phyloP scores from a whole-genome alignment of 805 yeast genomes.

The Danielia reshetovae region DNA sequence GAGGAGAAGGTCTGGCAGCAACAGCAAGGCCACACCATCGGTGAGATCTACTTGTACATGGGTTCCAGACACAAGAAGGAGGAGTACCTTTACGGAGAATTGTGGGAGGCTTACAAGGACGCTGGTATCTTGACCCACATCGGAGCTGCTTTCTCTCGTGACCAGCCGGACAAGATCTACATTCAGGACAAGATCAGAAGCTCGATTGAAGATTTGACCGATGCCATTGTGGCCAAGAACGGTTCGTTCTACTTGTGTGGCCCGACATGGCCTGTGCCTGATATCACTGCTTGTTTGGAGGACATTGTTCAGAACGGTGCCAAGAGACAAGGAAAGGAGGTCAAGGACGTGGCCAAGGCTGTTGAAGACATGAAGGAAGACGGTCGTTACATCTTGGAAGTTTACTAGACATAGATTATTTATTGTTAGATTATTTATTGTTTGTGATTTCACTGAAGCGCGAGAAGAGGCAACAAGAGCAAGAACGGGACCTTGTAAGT shows the following conservation, averaged over 20 bases:
- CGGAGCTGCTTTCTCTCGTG: constrained; percentile 98
- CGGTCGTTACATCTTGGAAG: constrained; percentile 90
- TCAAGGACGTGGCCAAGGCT: constrained; percentile 68
- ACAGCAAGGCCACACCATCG: constrained; percentile 83
- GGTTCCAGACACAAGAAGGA: constrained; percentile 96
- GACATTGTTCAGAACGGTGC: constrained; percentile 78
- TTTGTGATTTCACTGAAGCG: too few species aligned
- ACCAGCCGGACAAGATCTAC: constrained; percentile 90
- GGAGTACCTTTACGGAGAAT: constrained; percentile 93
- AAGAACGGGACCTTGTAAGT: neutral
- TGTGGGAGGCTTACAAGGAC: constrained; percentile 93
- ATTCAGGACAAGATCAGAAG: constrained; percentile 92
- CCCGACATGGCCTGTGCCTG: constrained; percentile 99
- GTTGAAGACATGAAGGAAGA: constrained; percentile 92
- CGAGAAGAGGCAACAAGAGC: too few species aligned
- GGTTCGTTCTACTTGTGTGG: constrained; percentile 97
- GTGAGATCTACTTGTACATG: constrained; percentile 79
- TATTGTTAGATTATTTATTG: too few species aligned
- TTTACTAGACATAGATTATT: constrained; percentile 50
- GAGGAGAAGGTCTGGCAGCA: constrained; percentile 95
- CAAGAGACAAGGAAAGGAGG: constrained; percentile 51
- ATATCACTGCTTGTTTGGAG: constrained; percentile 83
- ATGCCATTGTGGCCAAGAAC: constrained; percentile 69
- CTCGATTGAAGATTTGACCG: constrained; percentile 65
- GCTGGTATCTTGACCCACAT: constrained; percentile 91